Conservation (phyloP, 441 rosid genomes). For the Viola pubescens region DNA sequence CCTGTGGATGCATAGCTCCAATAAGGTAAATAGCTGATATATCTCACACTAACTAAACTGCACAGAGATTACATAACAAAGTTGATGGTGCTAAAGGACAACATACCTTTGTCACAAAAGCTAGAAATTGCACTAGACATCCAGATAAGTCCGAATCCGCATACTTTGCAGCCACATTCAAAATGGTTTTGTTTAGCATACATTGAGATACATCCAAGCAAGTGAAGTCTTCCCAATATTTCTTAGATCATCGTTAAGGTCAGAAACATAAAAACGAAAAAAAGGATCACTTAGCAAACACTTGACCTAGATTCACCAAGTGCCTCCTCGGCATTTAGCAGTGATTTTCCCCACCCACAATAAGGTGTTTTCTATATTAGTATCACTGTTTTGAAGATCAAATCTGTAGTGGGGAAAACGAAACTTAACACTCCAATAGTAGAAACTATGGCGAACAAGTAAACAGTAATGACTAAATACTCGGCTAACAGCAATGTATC, state of each 20-base stretch:
- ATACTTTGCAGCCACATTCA: slow-evolving; percentile 51
- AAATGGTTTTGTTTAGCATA: slow-evolving; percentile 54
- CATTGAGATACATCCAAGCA: slow-evolving; percentile 87
- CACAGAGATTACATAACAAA: neutral
- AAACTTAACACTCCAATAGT: too few relatives aligned
- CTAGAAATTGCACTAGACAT: slow-evolving; percentile 38
- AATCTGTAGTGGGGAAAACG: too few relatives aligned
- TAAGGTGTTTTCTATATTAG: too few relatives aligned
- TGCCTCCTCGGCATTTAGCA: too few relatives aligned
- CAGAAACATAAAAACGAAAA: neutral
- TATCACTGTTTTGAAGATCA: too few relatives aligned
- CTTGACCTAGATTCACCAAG: too few relatives aligned
- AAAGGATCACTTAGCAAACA: neutral
- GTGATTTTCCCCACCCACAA: too few relatives aligned
- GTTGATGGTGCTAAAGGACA: neutral
- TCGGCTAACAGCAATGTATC: too few relatives aligned
- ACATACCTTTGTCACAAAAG: slow-evolving; percentile 56
- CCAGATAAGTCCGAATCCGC: slow-evolving; percentile 39
- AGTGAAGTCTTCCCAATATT: slow-evolving; percentile 77
- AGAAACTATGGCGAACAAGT: too few relatives aligned
- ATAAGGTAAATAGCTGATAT: slow-evolving; percentile 6
- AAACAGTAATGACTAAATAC: too few relatives aligned
- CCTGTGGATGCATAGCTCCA: slow-evolving; percentile 35
- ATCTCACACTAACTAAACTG: neutral
- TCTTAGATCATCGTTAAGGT: slow-evolving; percentile 45